Evolutionary conservation across 352 stramenopile genomes (phyloP).

Genomic region (Phytopythium ostracodes): DNA sequence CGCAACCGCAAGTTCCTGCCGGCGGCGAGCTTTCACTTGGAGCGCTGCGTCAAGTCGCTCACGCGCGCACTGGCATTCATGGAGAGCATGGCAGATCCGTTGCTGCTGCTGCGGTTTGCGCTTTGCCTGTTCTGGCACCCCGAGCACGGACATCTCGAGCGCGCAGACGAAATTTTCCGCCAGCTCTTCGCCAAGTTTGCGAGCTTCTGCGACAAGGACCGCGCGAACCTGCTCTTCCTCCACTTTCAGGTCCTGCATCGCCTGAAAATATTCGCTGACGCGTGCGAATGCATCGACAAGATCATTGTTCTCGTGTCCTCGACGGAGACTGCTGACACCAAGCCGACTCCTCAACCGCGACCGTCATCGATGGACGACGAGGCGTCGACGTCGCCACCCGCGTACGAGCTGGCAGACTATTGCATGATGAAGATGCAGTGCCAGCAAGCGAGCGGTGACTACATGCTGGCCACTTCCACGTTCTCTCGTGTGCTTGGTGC

Average conservation of each 20-base stretch:
- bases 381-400: background rate
- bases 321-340: background rate
- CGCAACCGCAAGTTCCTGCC: conserved; percentile 61
- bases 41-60: conserved; percentile 46
- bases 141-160: conserved; percentile 41
- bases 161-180: conserved; percentile 48
- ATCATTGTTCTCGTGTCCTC: conserved; percentile 17
- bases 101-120: conserved; percentile 55
- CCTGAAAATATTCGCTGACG: conserved; percentile 45
- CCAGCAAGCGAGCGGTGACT: conserved; percentile 57
- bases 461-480: conserved; percentile 40
- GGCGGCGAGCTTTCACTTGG: conserved; percentile 43
- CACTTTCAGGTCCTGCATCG: conserved; percentile 61
- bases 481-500: conserved; percentile 37
- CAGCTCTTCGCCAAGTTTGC: conserved; percentile 52
- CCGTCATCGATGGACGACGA: background rate
- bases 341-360: background rate
- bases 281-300: conserved; percentile 41
- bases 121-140: conserved; percentile 61
- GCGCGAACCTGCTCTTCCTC: conserved; percentile 47
- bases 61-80: conserved; percentile 61
- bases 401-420: conserved; percentile 46
- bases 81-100: conserved; percentile 52
- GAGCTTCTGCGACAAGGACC: conserved; percentile 62
- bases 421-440: conserved; percentile 64